phyloP scores from a whole-genome alignment of 108 stramenopile genomes.

The Fragilariopsis cylindrus region DNA sequence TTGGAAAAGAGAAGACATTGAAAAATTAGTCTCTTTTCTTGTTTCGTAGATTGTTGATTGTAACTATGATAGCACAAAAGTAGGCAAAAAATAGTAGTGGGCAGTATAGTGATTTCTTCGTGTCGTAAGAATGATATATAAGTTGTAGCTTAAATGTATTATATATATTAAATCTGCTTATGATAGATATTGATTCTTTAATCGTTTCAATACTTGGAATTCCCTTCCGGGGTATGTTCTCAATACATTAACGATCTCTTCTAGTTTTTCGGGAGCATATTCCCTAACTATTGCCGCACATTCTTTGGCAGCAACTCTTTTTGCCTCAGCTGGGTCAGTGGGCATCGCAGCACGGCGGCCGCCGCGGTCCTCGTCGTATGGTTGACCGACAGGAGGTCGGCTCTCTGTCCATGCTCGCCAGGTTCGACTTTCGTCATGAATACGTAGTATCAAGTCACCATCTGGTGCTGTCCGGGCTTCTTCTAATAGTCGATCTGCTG shows the following conservation, averaged over 20 bases:
- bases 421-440: conserved; percentile 83
- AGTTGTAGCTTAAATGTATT: not conserved
- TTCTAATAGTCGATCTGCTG: conserved; percentile 72
- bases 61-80: too few relatives aligned
- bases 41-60: too few relatives aligned
- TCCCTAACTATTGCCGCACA: conserved; percentile 62
- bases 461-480: conserved; percentile 62
- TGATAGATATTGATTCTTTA: conserved; percentile 57
- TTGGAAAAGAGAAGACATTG: too few relatives aligned
- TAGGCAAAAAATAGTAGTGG: too few relatives aligned
- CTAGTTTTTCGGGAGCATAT: conserved; percentile 68
- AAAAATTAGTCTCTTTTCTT: too few relatives aligned
- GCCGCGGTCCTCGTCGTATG: conserved; percentile 9
- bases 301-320: conserved; percentile 48
- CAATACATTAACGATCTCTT: conserved; percentile 63
- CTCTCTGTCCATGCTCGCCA: conserved; percentile 86
- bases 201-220: conserved; percentile 65
- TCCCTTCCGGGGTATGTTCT: conserved; percentile 75
- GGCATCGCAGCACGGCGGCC: not conserved
- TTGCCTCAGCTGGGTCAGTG: conserved; percentile 10
- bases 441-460: conserved; percentile 64
- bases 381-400: conserved; percentile 36
- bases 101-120: too few relatives aligned
- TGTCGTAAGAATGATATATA: too few relatives aligned
- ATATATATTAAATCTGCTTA: not conserved